Evolutionary conservation across 495 filamentous ascomycete genomes (phyloP).

Genomic region (Podospora didyma): DNA sequence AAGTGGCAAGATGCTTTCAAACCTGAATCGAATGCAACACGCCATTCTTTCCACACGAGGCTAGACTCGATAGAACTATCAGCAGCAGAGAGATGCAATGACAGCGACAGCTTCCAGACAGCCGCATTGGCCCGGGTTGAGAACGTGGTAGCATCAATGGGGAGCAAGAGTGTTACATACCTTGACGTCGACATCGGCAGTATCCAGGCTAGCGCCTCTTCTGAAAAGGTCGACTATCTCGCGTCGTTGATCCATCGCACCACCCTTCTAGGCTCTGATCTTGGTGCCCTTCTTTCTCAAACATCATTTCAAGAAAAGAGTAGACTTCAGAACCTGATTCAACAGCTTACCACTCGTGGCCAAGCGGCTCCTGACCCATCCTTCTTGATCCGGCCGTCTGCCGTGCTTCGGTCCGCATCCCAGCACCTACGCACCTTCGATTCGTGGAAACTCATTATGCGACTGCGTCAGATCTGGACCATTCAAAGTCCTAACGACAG

Average conservation of each 20-base stretch:
- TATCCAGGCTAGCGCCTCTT: constrained; percentile 62
- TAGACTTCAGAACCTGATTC: constrained; percentile 66
- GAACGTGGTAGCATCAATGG: constrained; percentile 69
- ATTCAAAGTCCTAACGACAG: constrained; percentile 42
- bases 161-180: constrained; percentile 57
- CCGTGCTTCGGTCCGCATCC: constrained; percentile 72
- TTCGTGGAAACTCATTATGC: constrained; percentile 91
- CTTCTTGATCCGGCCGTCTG: constrained; percentile 84
- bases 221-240: constrained; percentile 75
- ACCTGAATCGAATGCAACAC: constrained; percentile 19
- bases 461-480: constrained; percentile 80
- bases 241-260: constrained; percentile 70
- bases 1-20: constrained; percentile 28
- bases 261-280: constrained; percentile 56
- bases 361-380: constrained; percentile 68
- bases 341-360: constrained; percentile 62
- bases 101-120: constrained; percentile 57
- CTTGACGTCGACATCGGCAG: constrained; percentile 65
- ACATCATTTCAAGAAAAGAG: constrained; percentile 46
- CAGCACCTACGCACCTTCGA: constrained; percentile 82
- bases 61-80: constrained; percentile 54
- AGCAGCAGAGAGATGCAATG: constrained; percentile 53
- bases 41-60: constrained; percentile 54
- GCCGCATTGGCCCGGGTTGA: constrained; percentile 59
- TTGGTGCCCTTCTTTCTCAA: constrained; percentile 56